Evolutionary conservation across 768 basidiomycete genomes (phyloP).

Genomic region (Pleurotus djamor): DNA sequence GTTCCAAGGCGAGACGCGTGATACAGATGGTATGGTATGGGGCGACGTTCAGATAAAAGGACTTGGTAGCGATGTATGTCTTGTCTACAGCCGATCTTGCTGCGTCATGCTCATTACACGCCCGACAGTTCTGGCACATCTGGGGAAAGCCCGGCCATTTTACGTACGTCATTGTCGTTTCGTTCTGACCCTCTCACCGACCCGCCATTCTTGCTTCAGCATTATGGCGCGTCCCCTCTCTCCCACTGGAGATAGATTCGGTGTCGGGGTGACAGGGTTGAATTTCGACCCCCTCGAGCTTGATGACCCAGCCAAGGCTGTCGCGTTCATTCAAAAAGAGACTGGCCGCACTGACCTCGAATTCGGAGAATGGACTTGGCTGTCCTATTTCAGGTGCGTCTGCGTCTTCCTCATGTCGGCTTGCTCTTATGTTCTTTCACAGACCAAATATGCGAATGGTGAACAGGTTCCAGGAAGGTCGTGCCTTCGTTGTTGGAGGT

Average conservation of each 20-base stretch:
- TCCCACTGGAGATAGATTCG: constrained; percentile 10
- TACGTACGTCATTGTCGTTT: constrained; percentile 10
- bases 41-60: constrained; percentile 20
- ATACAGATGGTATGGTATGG: constrained; percentile 20
- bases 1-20: constrained; percentile 19
- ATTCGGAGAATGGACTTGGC: constrained; percentile 12
- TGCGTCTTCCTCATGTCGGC: too few relatives aligned
- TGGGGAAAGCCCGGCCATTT: constrained; percentile 16
- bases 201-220: neutral
- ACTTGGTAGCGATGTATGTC: constrained; percentile 13
- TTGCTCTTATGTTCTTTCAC: neutral
- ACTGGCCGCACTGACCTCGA: constrained; percentile 12
- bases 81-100: neutral
- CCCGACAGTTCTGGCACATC: constrained; percentile 16
- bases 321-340: constrained; percentile 11
- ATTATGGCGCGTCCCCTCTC: constrained; percentile 14
- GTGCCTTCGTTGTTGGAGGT: constrained; percentile 23
- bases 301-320: constrained; percentile 11
- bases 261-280: constrained; percentile 14
- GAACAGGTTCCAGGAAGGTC: constrained; percentile 17
- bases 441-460: constrained; percentile 25
- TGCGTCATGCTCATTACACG: neutral
- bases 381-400: constrained; percentile 14
- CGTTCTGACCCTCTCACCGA: neutral
- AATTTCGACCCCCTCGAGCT: constrained; percentile 15